These are phyloP conservation scores for Areca catechu DNA, from an alignment of 176 grass and related monocot genomes.

Conservation along the genomic window DNA sequence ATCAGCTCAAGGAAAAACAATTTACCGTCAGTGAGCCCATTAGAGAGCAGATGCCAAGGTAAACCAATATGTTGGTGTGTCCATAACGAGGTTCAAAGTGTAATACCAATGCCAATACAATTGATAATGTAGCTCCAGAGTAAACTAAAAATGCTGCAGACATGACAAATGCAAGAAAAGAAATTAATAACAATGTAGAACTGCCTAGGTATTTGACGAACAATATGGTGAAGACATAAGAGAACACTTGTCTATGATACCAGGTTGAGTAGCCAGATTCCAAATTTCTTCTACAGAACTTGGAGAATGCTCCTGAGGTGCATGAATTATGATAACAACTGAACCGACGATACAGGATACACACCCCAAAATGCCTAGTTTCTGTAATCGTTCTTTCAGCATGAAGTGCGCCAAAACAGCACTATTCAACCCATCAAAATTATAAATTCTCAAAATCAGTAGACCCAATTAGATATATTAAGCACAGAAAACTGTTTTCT, in stretches of 20 bases:
- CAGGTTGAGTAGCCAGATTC: constrained; percentile 81
- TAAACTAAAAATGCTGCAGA: constrained; percentile 72
- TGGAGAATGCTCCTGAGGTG: constrained; percentile 64
- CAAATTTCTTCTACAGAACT: constrained; percentile 81
- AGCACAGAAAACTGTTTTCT: neutral
- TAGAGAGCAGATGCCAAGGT: constrained; percentile 86
- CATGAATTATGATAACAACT: constrained; percentile 82
- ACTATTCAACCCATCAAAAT: constrained; percentile 24
- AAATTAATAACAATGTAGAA: neutral
- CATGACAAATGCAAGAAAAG: constrained; percentile 6
- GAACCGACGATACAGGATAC: constrained; percentile 88
- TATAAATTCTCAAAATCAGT: too few species aligned
- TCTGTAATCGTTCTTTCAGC: constrained; percentile 70
- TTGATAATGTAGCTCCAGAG: constrained; percentile 34
- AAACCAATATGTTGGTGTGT: constrained; percentile 89
- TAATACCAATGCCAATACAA: constrained; percentile 45
- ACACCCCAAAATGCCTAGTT: constrained; percentile 74
- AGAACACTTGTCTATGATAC: constrained; percentile 13
- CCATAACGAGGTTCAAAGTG: constrained; percentile 82
- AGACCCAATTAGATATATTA: neutral
- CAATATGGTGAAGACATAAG: neutral
- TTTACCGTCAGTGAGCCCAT: constrained; percentile 89
- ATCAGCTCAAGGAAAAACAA: neutral
- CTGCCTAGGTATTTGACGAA: too few species aligned
- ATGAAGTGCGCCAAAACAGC: constrained; percentile 77